phyloP scores from a whole-genome alignment of 176 grass and related monocot genomes.

The Otatea glauca region DNA sequence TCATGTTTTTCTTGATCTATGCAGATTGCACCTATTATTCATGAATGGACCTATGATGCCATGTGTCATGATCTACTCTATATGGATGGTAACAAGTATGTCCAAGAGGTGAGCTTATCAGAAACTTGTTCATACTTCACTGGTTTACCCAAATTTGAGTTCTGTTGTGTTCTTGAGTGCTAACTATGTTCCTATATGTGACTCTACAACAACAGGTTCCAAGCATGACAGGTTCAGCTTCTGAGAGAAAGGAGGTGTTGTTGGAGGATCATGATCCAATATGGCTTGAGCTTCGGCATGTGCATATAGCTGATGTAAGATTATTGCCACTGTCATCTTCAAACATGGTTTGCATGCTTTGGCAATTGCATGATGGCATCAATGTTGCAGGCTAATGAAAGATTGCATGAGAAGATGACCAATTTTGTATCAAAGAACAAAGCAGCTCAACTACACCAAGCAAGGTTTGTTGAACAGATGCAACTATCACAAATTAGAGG shows the following conservation, averaged over 20 bases:
- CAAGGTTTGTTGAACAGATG: slow-evolving; percentile 53
- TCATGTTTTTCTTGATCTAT: slow-evolving; percentile 34
- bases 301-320: slow-evolving; percentile 85
- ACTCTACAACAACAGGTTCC: slow-evolving; percentile 58
- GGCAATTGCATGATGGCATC: slow-evolving; percentile 3
- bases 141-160: slow-evolving; percentile 13
- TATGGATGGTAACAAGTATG: slow-evolving; percentile 97
- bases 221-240: slow-evolving; percentile 61
- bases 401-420: slow-evolving; percentile 86
- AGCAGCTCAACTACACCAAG: slow-evolving; percentile 78
- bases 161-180: neutral
- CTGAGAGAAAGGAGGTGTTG: slow-evolving; percentile 84
- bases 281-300: slow-evolving; percentile 85
- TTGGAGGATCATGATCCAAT: slow-evolving; percentile 95
- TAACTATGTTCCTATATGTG: neutral
- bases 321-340: slow-evolving; percentile 36
- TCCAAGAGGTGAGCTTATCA: slow-evolving; percentile 68
- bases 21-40: slow-evolving; percentile 94
- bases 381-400: slow-evolving; percentile 67
- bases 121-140: neutral
- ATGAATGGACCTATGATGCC: slow-evolving; percentile 99
- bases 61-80: slow-evolving; percentile 94
- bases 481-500: neutral
- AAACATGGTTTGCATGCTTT: neutral
- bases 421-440: slow-evolving; percentile 89